Conservation (phyloP, 306 rosid species). For the Elaeagnus macrophylla region DNA sequence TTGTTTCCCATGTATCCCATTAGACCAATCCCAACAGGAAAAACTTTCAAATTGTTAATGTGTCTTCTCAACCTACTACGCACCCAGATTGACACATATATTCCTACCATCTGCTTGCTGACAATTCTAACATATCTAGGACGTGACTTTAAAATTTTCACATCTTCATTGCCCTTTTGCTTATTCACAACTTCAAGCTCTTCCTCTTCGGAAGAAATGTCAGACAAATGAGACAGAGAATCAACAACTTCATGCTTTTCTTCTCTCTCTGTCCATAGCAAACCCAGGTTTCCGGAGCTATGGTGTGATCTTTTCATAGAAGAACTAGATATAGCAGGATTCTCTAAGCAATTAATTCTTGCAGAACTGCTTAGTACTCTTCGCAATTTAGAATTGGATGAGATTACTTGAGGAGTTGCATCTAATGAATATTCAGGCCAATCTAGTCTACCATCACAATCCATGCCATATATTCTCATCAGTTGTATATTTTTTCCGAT, state of each 20-base stretch:
- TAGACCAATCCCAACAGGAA: conserved; percentile 89
- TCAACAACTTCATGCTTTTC: conserved; percentile 43
- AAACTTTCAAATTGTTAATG: conserved; percentile 71
- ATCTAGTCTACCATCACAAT: conserved; percentile 40
- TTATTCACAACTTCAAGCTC: conserved; percentile 41
- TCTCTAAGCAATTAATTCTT: conserved; percentile 44
- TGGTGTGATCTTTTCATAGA: conserved; percentile 47
- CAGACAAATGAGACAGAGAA: conserved; percentile 34
- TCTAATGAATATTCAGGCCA: conserved; percentile 90
- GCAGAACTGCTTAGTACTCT: conserved; percentile 74
- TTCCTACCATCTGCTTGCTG: conserved; percentile 99
- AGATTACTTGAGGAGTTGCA: conserved; percentile 54
- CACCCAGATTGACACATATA: conserved; percentile 88
- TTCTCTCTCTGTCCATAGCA: conserved; percentile 31
- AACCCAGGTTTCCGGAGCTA: conserved; percentile 55
- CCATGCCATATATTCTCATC: conserved; percentile 54
- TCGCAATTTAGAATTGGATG: conserved; percentile 56
- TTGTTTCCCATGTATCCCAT: conserved; percentile 99
- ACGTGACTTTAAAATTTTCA: conserved; percentile 19
- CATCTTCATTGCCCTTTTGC: conserved; percentile 16
- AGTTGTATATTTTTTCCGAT: conserved; percentile 37
- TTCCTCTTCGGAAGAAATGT: conserved; percentile 35
- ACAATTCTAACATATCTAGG: conserved; percentile 62
- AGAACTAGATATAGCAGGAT: conserved; percentile 24
- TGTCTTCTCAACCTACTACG: conserved; percentile 83